A percentile compares a stretch with the other conserved stretches of the same genome.
These are phyloP conservation scores for Gracilaria domingensis DNA, from an alignment of 23 red algal species.

Conservation along the genomic window DNA sequence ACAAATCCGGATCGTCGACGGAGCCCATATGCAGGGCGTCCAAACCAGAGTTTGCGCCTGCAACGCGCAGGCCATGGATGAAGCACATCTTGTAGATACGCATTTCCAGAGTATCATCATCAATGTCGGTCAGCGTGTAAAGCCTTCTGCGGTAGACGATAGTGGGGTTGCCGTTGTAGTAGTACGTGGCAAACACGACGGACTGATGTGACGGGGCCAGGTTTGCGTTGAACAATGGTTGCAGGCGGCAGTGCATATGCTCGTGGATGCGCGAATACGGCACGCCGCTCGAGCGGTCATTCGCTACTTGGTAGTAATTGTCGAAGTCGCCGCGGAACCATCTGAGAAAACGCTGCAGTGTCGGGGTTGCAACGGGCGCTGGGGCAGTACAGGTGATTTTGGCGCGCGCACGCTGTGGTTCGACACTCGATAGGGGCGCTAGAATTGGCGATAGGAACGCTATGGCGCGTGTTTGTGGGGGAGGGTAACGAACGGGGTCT, in stretches of 20 bases:
- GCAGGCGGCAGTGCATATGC: slow-evolving; percentile 70
- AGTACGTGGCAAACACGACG: slow-evolving; percentile 74
- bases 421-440: too few relatives aligned
- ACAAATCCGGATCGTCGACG: slow-evolving; percentile 25
- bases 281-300: slow-evolving; percentile 38
- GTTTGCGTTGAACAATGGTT: slow-evolving; percentile 40
- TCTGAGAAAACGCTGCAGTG: slow-evolving; percentile 46
- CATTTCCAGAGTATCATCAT: slow-evolving; percentile 64
- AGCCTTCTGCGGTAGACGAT: slow-evolving; percentile 70
- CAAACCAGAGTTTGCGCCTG: slow-evolving; percentile 35
- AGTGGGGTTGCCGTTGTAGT: slow-evolving; percentile 74
- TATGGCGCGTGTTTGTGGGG: too few relatives aligned
- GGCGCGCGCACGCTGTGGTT: too few relatives aligned
- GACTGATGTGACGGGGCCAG: slow-evolving; percentile 9
- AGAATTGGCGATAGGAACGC: too few relatives aligned
- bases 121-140: slow-evolving; percentile 45
- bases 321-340: slow-evolving; percentile 82
- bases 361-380: slow-evolving; percentile 7
- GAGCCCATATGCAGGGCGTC: slow-evolving; percentile 38
- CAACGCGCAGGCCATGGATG: slow-evolving; percentile 49
- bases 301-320: slow-evolving; percentile 72
- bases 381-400: neutral
- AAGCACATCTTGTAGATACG: slow-evolving; percentile 62
- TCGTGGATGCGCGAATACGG: slow-evolving; percentile 55
- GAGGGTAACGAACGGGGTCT: too few relatives aligned